phyloP scores from a whole-genome alignment of 2,329 filamentous ascomycete genomes.

The Fusarium sp. region DNA sequence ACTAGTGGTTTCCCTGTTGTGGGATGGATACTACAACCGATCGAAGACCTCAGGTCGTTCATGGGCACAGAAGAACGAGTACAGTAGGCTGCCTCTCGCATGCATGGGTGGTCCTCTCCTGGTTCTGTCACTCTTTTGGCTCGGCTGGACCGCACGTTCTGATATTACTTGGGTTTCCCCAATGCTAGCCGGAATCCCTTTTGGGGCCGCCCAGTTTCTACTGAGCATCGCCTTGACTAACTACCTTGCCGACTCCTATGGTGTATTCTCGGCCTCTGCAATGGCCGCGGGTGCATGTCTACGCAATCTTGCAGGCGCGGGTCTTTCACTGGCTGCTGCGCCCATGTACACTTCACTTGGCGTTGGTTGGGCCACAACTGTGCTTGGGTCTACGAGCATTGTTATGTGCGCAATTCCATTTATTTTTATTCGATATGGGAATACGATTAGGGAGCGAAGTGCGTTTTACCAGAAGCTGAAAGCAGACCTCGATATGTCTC shows the following conservation, averaged over 20 bases:
- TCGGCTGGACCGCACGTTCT: constrained; percentile 32
- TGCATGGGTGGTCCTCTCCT: constrained; percentile 31
- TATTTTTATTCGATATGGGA: constrained; percentile 14
- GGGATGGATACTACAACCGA: constrained; percentile 27
- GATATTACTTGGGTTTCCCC: constrained; percentile 18
- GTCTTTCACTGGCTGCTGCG: constrained; percentile 14
- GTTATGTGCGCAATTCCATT: constrained; percentile 26
- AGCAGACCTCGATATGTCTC: constrained; percentile 4
- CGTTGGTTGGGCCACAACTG: constrained; percentile 18
- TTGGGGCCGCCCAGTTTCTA: constrained; percentile 11
- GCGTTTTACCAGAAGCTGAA: constrained; percentile 23
- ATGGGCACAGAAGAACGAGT: constrained; percentile 32
- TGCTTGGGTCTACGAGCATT: constrained; percentile 3
- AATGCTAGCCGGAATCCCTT: constrained; percentile 15
- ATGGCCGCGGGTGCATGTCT: constrained; percentile 15
- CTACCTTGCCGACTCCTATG: constrained; percentile 14
- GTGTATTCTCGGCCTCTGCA: constrained; percentile 15
- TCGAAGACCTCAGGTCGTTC: constrained; percentile 6
- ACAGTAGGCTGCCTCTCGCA: constrained; percentile 35
- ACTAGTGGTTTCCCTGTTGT: constrained; percentile 23
- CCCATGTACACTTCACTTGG: constrained; percentile 20
- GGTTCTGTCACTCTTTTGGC: constrained; percentile 37
- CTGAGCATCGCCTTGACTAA: constrained; percentile 22
- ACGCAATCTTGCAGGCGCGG: constrained; percentile 14
- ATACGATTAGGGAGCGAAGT: constrained; percentile 13